These are phyloP conservation scores for Aspergillus persii DNA, from an alignment of 2,329 filamentous ascomycete genomes.

Conservation along the genomic window DNA sequence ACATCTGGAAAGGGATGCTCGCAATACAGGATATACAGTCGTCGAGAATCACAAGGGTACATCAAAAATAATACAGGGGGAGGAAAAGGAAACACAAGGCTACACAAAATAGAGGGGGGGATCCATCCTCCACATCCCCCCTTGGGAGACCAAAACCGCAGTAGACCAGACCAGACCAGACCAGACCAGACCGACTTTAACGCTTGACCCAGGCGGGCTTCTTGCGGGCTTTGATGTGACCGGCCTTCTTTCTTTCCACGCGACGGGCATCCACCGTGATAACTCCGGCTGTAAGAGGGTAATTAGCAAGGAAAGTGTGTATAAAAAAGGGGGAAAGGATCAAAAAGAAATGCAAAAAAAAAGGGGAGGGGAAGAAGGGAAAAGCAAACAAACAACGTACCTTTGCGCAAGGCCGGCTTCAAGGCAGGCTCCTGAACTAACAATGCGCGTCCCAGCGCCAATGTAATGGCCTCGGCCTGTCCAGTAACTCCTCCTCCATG, in stretches of 20 bases:
- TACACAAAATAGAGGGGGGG: conserved; percentile 26
- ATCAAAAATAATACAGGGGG: conserved; percentile 20
- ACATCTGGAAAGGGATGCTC: conserved; percentile 13
- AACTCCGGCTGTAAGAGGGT: conserved; percentile 68
- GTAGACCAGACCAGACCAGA: conserved; percentile 23
- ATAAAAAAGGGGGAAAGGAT: no score
- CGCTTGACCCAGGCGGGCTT: conserved; percentile 97
- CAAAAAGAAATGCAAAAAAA: no score
- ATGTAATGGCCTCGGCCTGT: conserved; percentile 88
- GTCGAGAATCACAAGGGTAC: conserved; percentile 13
- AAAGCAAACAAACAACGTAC: conserved; percentile 57
- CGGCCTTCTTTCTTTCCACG: conserved; percentile 98
- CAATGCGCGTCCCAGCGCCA: conserved; percentile 85
- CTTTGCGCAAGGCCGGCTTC: conserved; percentile 82
- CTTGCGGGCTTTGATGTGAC: conserved; percentile 95
- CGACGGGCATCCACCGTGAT: conserved; percentile 85
- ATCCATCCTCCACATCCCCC: background rate
- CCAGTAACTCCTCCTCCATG: conserved; percentile 88
- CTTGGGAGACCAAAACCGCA: background rate
- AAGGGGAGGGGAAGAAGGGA: no score
- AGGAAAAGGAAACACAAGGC: conserved; percentile 12
- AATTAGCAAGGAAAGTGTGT: conserved; percentile 17
- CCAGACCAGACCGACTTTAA: conserved; percentile 34
- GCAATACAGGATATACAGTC: conserved; percentile 19
- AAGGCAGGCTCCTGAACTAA: conserved; percentile 87